A percentile compares a stretch with the other conserved stretches of the same genome.
Evolutionary conservation across 2,329 filamentous ascomycete species (phyloP).

Genomic region (Didymella arachidicola): DNA sequence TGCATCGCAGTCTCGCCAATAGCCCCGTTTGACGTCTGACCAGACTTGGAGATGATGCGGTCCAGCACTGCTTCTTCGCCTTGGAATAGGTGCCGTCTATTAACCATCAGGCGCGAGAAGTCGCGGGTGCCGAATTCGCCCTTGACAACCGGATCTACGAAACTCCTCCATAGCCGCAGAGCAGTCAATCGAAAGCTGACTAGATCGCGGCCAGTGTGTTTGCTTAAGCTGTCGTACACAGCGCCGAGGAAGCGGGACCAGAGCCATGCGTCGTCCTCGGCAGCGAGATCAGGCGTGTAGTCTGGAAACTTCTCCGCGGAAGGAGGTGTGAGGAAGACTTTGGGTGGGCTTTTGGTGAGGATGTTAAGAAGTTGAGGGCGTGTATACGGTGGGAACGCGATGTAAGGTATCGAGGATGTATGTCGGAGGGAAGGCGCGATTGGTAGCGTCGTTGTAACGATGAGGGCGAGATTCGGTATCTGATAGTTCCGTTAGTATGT

Average conservation of each 20-base stretch:
- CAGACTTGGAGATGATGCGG: conserved; percentile 55
- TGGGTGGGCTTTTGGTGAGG: conserved; percentile 62
- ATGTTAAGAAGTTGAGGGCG: conserved; percentile 82
- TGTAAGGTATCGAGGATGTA: conserved; percentile 72
- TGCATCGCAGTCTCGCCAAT: conserved; percentile 4
- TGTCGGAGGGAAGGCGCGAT: conserved; percentile 71
- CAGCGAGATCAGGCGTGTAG: conserved; percentile 56
- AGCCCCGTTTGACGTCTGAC: not conserved
- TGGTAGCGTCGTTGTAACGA: conserved; percentile 79
- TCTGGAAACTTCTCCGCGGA: conserved; percentile 53
- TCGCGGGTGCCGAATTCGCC: conserved; percentile 79
- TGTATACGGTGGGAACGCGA: conserved; percentile 85
- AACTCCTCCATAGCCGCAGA: conserved; percentile 81
- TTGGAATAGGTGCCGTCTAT: conserved; percentile 73
- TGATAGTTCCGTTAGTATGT: conserved; percentile 47
- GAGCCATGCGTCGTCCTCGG: conserved; percentile 70
- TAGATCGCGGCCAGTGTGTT: conserved; percentile 80
- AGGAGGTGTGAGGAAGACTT: conserved; percentile 54
- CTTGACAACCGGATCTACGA: conserved; percentile 77
- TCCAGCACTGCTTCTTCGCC: conserved; percentile 75
- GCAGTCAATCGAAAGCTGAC: conserved; percentile 75
- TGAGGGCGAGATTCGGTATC: conserved; percentile 78
- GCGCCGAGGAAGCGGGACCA: conserved; percentile 83
- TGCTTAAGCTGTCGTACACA: conserved; percentile 85
- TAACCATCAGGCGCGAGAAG: conserved; percentile 82